phyloP scores from a whole-genome alignment of 2,329 filamentous ascomycete species.

The Parasarocladium wereldwijsianum region DNA sequence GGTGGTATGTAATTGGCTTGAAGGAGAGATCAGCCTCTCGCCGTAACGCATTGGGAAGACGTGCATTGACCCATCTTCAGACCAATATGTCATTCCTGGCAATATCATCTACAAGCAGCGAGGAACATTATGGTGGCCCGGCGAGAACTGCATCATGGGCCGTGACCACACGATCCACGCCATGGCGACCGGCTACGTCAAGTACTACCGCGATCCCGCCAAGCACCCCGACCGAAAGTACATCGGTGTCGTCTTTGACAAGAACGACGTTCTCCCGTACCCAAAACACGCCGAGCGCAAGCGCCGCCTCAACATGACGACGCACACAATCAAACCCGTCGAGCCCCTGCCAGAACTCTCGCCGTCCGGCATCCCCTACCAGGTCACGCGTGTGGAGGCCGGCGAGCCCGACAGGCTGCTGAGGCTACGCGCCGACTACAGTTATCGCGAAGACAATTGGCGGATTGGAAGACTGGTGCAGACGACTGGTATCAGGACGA shows the following conservation, averaged over 20 bases:
- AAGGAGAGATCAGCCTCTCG: neutral
- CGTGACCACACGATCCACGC: slow-evolving; percentile 94
- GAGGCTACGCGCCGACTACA: slow-evolving; percentile 36
- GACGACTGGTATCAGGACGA: slow-evolving; percentile 34
- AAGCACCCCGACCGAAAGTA: slow-evolving; percentile 79
- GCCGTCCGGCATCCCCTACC: slow-evolving; percentile 33
- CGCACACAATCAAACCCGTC: slow-evolving; percentile 26
- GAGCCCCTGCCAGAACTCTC: slow-evolving; percentile 24
- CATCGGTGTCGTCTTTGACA: slow-evolving; percentile 84
- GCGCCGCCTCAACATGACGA: slow-evolving; percentile 62
- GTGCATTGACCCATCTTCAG: slow-evolving; percentile 23
- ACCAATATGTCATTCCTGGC: slow-evolving; percentile 85
- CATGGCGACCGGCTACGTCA: slow-evolving; percentile 74
- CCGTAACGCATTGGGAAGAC: too few relatives aligned
- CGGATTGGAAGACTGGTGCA: slow-evolving; percentile 38
- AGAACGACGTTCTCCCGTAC: slow-evolving; percentile 65
- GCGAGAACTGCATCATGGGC: slow-evolving; percentile 90
- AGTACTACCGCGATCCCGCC: slow-evolving; percentile 84
- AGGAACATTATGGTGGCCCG: slow-evolving; percentile 85
- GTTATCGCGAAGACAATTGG: slow-evolving; percentile 46
- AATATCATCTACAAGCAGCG: slow-evolving; percentile 98
- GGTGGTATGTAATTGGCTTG: slow-evolving; percentile 70
- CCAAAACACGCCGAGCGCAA: slow-evolving; percentile 58
- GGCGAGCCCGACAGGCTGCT: slow-evolving; percentile 32
- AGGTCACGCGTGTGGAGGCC: slow-evolving; percentile 25